Percentiles rank a stretch among this genome's conserved stretches.
Evolutionary conservation across 2,329 filamentous ascomycete genomes (phyloP).

Genomic region (Thielaviopsis musarum): DNA sequence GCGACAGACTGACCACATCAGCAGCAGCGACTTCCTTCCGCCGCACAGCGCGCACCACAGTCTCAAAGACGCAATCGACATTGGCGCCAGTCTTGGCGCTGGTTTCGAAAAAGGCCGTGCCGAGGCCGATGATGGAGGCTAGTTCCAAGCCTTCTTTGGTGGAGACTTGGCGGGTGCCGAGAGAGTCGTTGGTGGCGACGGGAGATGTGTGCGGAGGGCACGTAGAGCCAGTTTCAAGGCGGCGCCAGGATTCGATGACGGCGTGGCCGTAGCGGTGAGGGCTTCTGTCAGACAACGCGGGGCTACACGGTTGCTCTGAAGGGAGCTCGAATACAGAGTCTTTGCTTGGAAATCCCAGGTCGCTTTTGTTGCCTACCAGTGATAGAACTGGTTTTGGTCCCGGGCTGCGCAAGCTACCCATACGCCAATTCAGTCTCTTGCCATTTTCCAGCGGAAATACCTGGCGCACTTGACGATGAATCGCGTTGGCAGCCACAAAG

Average conservation of each 20-base stretch:
- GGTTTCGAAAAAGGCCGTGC: slow-evolving; percentile 54
- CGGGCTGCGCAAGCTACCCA: neutral
- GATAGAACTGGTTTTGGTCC: neutral
- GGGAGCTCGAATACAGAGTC: neutral
- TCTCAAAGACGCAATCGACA: slow-evolving; percentile 53
- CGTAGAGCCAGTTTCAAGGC: neutral
- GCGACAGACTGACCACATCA: slow-evolving; percentile 5
- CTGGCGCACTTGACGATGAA: slow-evolving; percentile 15
- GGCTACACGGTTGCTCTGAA: neutral
- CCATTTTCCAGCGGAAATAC: neutral
- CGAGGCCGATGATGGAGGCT: slow-evolving; percentile 47
- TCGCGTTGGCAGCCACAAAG: slow-evolving; percentile 13
- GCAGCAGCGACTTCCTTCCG: neutral
- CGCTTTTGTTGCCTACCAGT: neutral
- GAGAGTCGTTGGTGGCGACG: neutral
- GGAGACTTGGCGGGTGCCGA: slow-evolving; percentile 22
- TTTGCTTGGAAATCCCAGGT: neutral
- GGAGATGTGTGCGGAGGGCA: too few relatives aligned
- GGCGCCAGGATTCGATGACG: neutral
- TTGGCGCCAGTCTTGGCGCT: slow-evolving; percentile 54
- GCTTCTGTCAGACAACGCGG: too few relatives aligned
- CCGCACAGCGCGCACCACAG: slow-evolving; percentile 25
- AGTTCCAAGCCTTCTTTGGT: slow-evolving; percentile 33
- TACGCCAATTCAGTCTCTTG: neutral
- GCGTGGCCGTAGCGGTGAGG: neutral